Conservation (phyloP, 1,284 basidiomycete genomes). For the Marasmius oreades region DNA sequence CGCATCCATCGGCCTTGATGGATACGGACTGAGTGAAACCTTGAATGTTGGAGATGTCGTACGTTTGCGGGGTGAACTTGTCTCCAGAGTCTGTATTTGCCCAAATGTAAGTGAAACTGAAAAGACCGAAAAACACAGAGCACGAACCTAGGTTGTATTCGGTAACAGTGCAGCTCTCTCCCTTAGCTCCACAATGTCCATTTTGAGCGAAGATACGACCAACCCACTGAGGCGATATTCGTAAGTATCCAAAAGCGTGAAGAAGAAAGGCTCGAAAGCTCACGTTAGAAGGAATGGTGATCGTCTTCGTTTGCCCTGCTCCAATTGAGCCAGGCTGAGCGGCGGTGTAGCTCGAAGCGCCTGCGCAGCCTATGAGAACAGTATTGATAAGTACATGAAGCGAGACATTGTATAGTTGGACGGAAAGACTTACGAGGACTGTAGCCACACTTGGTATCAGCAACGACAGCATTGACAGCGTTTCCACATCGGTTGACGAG, state of each 20-base stretch:
- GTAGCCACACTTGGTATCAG: constrained; percentile 36
- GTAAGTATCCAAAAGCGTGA: not conserved
- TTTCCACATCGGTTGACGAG: constrained; percentile 32
- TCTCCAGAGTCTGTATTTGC: constrained; percentile 28
- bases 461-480: constrained; percentile 30
- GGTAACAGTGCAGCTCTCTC: constrained; percentile 34
- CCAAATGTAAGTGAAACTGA: not conserved
- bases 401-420: too few relatives aligned
- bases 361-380: not conserved
- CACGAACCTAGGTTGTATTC: constrained; percentile 33
- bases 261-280: not conserved
- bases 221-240: constrained; percentile 28
- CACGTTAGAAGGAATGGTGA: constrained; percentile 29
- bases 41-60: constrained; percentile 41
- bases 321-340: constrained; percentile 29
- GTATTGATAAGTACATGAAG: too few relatives aligned
- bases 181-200: constrained; percentile 30
- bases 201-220: constrained; percentile 36
- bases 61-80: constrained; percentile 32
- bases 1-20: constrained; percentile 33
- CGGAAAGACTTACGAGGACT: constrained; percentile 25
- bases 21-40: constrained; percentile 37
- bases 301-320: constrained; percentile 22
- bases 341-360: constrained; percentile 19
- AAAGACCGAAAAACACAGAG: not conserved